These are phyloP conservation scores for Cladorrhinum sp. DNA, from an alignment of 2,329 filamentous ascomycete genomes.

Conservation along the genomic window DNA sequence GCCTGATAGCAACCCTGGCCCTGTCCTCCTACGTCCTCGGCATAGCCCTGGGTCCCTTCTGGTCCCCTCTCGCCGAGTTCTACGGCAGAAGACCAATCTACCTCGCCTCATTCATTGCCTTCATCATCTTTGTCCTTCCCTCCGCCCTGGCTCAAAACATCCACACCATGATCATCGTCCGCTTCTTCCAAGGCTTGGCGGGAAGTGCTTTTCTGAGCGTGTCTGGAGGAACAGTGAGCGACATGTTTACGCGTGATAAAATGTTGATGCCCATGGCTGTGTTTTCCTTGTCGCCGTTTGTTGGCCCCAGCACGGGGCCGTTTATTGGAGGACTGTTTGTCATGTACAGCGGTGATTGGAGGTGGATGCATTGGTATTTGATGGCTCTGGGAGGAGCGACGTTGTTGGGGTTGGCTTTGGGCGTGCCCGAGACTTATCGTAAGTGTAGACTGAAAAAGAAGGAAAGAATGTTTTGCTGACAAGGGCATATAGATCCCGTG, in stretches of 20 bases:
- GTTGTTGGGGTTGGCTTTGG: constrained; percentile 60
- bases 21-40: constrained; percentile 81
- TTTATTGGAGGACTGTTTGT: constrained; percentile 79
- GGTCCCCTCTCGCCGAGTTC: constrained; percentile 69
- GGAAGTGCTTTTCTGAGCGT: constrained; percentile 69
- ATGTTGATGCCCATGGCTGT: constrained; percentile 81
- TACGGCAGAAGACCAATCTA: constrained; percentile 83
- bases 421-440: constrained; percentile 88
- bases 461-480: constrained; percentile 6
- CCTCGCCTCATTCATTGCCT: constrained; percentile 68
- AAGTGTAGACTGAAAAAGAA: constrained; percentile 27
- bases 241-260: constrained; percentile 66
- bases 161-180: constrained; percentile 70
- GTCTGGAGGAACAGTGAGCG: constrained; percentile 80
- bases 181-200: constrained; percentile 74
- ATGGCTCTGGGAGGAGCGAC: constrained; percentile 75
- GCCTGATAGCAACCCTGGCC: constrained; percentile 73
- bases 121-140: constrained; percentile 76
- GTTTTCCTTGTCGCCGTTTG: constrained; percentile 64
- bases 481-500: constrained; percentile 51
- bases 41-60: constrained; percentile 59
- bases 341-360: constrained; percentile 62
- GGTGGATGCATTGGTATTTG: constrained; percentile 82
- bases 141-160: constrained; percentile 79
- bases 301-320: constrained; percentile 59